These are phyloP conservation scores for Basidioascus undulatus DNA, from an alignment of 768 basidiomycete species.

Conservation along the genomic window DNA sequence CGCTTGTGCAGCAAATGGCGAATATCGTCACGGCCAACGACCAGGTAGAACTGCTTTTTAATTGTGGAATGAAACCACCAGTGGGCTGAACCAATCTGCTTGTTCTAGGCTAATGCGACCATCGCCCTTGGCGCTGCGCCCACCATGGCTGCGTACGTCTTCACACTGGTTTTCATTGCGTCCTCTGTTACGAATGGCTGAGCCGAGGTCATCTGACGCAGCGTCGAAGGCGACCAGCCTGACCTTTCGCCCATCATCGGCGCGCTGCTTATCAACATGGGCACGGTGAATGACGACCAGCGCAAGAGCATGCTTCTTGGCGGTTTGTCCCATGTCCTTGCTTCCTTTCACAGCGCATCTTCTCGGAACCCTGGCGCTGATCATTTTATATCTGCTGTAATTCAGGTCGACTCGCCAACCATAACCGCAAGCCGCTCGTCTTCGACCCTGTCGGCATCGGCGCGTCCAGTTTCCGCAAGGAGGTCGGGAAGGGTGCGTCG, in stretches of 20 bases:
- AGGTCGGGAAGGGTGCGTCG: conserved; percentile 31
- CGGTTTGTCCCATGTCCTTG: too few species aligned
- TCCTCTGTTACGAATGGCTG: too few species aligned
- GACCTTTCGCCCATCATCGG: conserved; percentile 43
- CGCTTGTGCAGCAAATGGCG: conserved; percentile 48
- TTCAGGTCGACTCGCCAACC: conserved; percentile 28
- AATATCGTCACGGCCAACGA: too few species aligned
- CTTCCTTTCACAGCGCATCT: not conserved
- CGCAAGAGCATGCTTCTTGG: conserved; percentile 52
- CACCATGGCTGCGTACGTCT: too few species aligned
- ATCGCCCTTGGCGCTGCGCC: too few species aligned
- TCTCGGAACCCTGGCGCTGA: not conserved
- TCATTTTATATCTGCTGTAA: not conserved
- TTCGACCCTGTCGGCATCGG: conserved; percentile 87
- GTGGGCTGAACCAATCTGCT: too few species aligned
- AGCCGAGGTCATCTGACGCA: too few species aligned
- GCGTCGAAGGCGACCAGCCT: too few species aligned
- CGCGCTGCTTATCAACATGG: conserved; percentile 64
- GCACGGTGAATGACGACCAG: conserved; percentile 35
- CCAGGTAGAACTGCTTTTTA: too few species aligned
- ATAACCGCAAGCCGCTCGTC: conserved; percentile 44
- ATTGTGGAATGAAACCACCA: too few species aligned
- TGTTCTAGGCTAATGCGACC: too few species aligned
- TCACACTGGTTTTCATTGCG: too few species aligned
- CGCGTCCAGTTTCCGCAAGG: conserved; percentile 45